Conservation (phyloP, 345 rosid species). For the Heritiera fomes region DNA sequence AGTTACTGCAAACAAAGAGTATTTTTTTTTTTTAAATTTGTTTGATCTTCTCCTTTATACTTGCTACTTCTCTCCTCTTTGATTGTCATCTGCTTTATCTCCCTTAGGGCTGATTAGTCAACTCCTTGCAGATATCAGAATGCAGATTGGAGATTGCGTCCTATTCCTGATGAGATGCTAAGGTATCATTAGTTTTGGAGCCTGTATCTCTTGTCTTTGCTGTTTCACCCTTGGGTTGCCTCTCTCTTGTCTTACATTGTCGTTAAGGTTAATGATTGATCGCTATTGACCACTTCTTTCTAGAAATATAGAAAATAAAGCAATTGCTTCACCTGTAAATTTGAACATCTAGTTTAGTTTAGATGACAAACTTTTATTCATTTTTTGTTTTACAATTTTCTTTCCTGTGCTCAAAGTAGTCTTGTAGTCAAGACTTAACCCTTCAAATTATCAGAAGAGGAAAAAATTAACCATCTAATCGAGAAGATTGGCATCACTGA, state of each 20-base stretch:
- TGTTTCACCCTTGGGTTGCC: neutral
- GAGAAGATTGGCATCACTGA: neutral
- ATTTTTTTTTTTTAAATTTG: conserved; percentile 25
- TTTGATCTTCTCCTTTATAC: conserved; percentile 18
- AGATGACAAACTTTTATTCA: neutral
- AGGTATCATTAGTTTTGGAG: conserved; percentile 41
- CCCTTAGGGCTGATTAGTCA: conserved; percentile 24
- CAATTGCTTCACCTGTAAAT: neutral
- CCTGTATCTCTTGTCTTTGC: neutral
- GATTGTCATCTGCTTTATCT: neutral
- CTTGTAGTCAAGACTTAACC: neutral
- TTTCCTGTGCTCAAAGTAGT: neutral
- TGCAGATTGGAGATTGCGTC: conserved; percentile 97
- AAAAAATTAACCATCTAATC: neutral
- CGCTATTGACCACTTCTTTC: neutral
- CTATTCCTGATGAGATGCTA: conserved; percentile 82
- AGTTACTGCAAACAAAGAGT: conserved; percentile 90
- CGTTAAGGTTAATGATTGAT: neutral
- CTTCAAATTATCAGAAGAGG: neutral
- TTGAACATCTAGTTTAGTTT: neutral
- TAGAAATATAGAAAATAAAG: neutral
- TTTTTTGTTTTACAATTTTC: neutral
- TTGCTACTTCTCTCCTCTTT: conserved; percentile 12
- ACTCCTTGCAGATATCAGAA: conserved; percentile 79
- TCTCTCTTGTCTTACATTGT: neutral